These are phyloP conservation scores for Chlorella sp. DNA, from an alignment of 139 green algal genomes.

Conservation along the genomic window DNA sequence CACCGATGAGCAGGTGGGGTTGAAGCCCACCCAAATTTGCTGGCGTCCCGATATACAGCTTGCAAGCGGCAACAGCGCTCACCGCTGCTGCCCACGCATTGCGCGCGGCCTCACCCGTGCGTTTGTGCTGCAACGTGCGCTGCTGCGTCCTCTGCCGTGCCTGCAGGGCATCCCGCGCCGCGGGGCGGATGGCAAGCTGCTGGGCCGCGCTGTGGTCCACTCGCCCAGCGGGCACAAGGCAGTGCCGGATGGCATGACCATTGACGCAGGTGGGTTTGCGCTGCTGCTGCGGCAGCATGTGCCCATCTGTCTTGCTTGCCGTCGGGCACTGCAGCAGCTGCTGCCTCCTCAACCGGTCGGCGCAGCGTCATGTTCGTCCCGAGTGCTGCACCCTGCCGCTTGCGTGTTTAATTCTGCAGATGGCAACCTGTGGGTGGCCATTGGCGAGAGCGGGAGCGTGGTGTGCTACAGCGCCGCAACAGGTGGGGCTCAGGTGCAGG, in stretches of 20 bases:
- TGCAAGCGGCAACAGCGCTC: too few species aligned
- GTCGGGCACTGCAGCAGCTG: too few species aligned
- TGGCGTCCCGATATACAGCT: too few species aligned
- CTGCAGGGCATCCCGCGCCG: conserved; percentile 19
- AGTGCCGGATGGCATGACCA: conserved; percentile 72
- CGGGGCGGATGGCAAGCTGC: conserved; percentile 16
- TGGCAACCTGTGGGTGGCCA: conserved; percentile 74
- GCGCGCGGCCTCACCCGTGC: too few species aligned
- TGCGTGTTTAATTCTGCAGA: background rate
- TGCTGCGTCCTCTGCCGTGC: too few species aligned
- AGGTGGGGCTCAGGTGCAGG: background rate
- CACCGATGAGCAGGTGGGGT: conserved; percentile 43
- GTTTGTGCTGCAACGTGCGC: too few species aligned
- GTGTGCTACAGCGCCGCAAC: conserved; percentile 55
- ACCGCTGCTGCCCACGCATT: too few species aligned
- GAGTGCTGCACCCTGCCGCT: too few species aligned
- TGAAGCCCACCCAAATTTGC: background rate
- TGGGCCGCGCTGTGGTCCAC: background rate
- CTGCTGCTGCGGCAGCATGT: background rate
- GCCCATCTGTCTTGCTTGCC: background rate
- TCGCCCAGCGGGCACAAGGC: conserved; percentile 7
- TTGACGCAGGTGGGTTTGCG: conserved; percentile 36
- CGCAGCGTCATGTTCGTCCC: too few species aligned
- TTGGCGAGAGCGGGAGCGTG: conserved; percentile 65
- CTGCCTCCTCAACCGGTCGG: too few species aligned